Conservation (phyloP, 1,139 yeast genomes). For the Debaryomyces sp. region DNA sequence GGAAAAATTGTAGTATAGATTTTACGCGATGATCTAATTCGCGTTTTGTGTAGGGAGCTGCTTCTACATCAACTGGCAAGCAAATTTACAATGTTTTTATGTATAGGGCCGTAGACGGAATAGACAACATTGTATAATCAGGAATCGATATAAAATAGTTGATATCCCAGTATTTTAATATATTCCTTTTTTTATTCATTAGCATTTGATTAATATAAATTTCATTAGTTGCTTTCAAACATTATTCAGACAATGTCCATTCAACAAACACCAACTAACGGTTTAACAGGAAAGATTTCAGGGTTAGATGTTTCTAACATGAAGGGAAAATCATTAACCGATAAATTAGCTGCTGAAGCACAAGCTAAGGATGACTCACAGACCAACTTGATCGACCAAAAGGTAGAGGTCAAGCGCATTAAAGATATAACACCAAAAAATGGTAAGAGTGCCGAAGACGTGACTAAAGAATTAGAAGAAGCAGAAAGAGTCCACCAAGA, state of each 20-base stretch:
- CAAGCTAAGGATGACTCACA: constrained; percentile 42
- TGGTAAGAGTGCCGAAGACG: constrained; percentile 15
- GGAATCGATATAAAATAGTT: constrained; percentile 4
- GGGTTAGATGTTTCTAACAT: constrained; percentile 38
- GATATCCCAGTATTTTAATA: not conserved
- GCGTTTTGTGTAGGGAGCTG: constrained; percentile 2
- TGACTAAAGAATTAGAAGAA: constrained; percentile 22
- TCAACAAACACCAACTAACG: constrained; percentile 53
- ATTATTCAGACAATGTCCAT: constrained; percentile 32
- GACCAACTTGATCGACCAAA: constrained; percentile 23
- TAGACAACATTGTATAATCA: constrained; percentile 2
- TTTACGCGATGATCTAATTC: constrained; percentile 5
- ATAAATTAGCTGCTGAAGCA: constrained; percentile 50
- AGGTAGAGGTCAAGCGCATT: constrained; percentile 11
- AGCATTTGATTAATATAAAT: constrained; percentile 1
- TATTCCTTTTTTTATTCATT: constrained; percentile 1
- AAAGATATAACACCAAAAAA: constrained; percentile 13
- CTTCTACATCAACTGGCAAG: constrained; percentile 1
- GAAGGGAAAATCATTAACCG: constrained; percentile 44
- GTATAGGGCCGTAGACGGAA: constrained; percentile 6
- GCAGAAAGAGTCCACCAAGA: constrained; percentile 43
- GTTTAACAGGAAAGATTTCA: constrained; percentile 51
- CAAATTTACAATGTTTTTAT: not conserved
- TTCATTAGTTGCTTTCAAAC: constrained; percentile 3
- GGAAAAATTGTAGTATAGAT: not conserved